Base-by-base conservation (phyloP, 2,329 filamentous ascomycete genomes). In the Xylaria sp. region DNA sequence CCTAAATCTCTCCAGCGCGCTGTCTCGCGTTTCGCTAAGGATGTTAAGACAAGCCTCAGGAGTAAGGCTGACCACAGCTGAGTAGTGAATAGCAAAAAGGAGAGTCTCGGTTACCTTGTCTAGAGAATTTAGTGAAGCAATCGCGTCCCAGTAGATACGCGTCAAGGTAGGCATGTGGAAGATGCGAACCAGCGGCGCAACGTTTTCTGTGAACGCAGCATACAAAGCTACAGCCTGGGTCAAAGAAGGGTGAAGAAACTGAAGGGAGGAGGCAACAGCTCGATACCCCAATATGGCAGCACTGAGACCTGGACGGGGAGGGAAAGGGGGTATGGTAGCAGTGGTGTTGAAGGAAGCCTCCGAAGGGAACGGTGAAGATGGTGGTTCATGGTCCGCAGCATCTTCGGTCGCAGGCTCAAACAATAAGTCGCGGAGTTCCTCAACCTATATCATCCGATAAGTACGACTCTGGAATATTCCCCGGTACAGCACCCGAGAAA, bases 71-170 rank as follows among this genome's bases (percentile, higher is more conserved):
- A 85, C 87, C 2, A 89, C 81, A 0, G 87, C 84, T 2, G 83
- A 84, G 67, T 90, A 87, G 77, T 90, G 91, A 54, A 91, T 86
- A 7, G 87, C 80, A 73, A 91, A 90, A 1, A 91, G 78, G 34
- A 91, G 77, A 63, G 59, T 31, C 23, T 69, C 51, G 52, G 63
- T 28, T 9, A 82, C 82, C 72, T 85, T 88, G 23, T 58, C 69
- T 62, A 63, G 60, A 62, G 50, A 56, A 25, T 66, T 25, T 66
- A 72, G 15, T 3, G 44, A 59, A 39, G 66, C 62, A 12, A 78
- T 65, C 6, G 73, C 62, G 2, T 73, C 63, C 71, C 72, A 75
- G 66, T 75, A 78, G 0, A 73, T 67, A 6, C 46, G 56, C 20
- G 69, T 65, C 23, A 73, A 44, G 1, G 75, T 75, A 9, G 76